Evolutionary conservation across 2,329 filamentous ascomycete genomes (phyloP).

Genomic region (Colletotrichum lupini): DNA sequence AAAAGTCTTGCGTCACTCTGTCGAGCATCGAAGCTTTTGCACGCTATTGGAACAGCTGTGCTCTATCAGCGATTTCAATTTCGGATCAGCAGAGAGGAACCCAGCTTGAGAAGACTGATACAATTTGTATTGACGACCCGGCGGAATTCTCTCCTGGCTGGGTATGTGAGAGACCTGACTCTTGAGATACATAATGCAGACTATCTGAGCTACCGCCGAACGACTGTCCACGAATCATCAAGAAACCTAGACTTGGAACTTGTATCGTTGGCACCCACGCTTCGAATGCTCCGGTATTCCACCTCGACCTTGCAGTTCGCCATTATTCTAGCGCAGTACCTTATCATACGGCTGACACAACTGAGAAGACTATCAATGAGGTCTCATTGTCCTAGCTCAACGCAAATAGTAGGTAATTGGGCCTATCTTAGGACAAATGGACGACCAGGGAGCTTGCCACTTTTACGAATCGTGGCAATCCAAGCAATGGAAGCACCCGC

Average conservation of each 20-base stretch:
- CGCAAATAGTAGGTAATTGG: neutral
- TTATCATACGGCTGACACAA: neutral
- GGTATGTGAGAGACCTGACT: too few relatives aligned
- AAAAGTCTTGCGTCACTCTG: neutral
- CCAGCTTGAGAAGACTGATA: neutral
- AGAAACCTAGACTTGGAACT: too few relatives aligned
- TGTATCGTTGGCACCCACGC: too few relatives aligned
- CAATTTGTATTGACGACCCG: neutral
- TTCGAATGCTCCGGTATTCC: too few relatives aligned
- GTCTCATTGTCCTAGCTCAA: neutral
- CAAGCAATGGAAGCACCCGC: neutral
- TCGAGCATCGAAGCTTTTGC: neutral
- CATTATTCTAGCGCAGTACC: neutral
- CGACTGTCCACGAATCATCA: too few relatives aligned
- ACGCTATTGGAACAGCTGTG: neutral
- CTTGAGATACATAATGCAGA: too few relatives aligned
- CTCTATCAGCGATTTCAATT: neutral
- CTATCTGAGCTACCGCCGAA: too few relatives aligned
- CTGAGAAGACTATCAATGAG: neutral
- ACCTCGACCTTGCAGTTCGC: neutral
- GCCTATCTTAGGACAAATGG: neutral
- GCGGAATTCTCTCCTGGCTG: neutral
- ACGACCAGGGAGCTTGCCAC: neutral
- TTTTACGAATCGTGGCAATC: neutral
- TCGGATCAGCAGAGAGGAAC: neutral